Conservation (phyloP, 208 protist genomes). For the Trichomonas tenax region DNA sequence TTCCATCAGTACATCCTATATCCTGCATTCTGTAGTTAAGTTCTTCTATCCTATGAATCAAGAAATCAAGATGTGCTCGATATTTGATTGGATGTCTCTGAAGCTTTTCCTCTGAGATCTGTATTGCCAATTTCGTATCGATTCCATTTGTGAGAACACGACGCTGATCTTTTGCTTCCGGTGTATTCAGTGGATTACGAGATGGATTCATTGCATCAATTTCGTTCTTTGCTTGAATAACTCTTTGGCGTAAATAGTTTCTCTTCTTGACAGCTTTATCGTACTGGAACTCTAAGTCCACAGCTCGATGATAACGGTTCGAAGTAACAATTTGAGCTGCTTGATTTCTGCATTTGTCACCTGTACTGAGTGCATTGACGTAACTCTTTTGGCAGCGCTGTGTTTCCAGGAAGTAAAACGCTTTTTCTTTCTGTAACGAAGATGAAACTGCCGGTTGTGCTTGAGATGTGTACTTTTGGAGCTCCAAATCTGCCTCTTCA, state of each 20-base stretch:
- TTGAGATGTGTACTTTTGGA: neutral
- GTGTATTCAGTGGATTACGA: neutral
- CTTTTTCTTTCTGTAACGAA: neutral
- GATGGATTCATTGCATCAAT: neutral
- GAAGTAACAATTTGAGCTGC: neutral
- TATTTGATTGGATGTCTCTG: neutral
- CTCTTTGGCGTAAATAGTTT: neutral
- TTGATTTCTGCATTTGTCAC: neutral
- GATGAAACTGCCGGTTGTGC: neutral
- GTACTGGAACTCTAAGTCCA: neutral
- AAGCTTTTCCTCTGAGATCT: neutral
- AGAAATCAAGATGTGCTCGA: neutral
- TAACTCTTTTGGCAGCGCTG: neutral
- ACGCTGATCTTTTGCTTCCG: neutral
- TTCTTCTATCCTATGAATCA: neutral
- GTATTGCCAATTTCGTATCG: neutral
- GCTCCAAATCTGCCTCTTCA: neutral
- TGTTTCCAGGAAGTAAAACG: neutral
- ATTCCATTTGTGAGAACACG: neutral
- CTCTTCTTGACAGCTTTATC: neutral
- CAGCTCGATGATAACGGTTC: neutral
- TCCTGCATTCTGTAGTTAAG: neutral
- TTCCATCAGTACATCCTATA: neutral
- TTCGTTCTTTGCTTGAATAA: neutral
- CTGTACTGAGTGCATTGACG: neutral